These are phyloP conservation scores for Aspergillus biplanus DNA, from an alignment of 495 filamentous ascomycete species.

Conservation along the genomic window DNA sequence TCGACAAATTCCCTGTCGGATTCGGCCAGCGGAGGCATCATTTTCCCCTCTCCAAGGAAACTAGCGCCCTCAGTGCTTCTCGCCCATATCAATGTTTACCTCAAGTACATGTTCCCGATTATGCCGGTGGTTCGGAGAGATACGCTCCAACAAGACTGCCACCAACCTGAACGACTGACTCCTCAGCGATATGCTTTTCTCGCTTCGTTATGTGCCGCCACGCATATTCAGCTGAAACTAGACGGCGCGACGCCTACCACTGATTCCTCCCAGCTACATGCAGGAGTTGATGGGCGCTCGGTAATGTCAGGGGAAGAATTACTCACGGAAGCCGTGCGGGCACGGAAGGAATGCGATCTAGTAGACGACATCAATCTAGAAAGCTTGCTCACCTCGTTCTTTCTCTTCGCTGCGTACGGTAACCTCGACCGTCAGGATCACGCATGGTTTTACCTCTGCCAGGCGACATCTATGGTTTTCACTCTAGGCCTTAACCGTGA, in stretches of 20 bases:
- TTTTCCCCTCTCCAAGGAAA: slow-evolving; percentile 29
- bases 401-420: slow-evolving; percentile 76
- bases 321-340: slow-evolving; percentile 74
- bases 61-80: slow-evolving; percentile 43
- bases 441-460: slow-evolving; percentile 67
- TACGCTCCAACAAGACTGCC: slow-evolving; percentile 64
- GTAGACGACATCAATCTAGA: slow-evolving; percentile 64
- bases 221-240: slow-evolving; percentile 76
- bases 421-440: slow-evolving; percentile 59
- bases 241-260: slow-evolving; percentile 57
- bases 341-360: slow-evolving; percentile 75
- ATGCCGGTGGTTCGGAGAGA: slow-evolving; percentile 79
- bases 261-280: slow-evolving; percentile 55
- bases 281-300: slow-evolving; percentile 51
- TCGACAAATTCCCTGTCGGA: slow-evolving; percentile 41
- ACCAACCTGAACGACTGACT: slow-evolving; percentile 60
- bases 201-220: slow-evolving; percentile 77
- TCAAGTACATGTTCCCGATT: slow-evolving; percentile 74
- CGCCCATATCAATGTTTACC: slow-evolving; percentile 48
- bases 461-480: slow-evolving; percentile 61
- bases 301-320: slow-evolving; percentile 54
- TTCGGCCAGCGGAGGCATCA: slow-evolving; percentile 23
- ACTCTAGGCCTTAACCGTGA: slow-evolving; percentile 63
- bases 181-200: slow-evolving; percentile 79
- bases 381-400: slow-evolving; percentile 76